phyloP scores from a whole-genome alignment of 345 rosid species.

The Lagerstroemia speciosa region DNA sequence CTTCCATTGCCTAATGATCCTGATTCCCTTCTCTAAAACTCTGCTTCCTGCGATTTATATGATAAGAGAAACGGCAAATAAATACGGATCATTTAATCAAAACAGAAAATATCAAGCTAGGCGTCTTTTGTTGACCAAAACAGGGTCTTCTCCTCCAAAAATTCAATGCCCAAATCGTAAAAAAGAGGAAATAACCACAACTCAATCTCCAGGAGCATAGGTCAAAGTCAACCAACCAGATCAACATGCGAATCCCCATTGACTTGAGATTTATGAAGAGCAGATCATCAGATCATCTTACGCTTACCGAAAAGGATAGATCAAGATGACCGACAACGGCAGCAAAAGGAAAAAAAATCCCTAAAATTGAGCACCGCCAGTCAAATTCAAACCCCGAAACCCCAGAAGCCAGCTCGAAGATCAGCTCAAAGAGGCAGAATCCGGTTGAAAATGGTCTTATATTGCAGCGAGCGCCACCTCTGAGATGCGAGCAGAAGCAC shows the following conservation, averaged over 20 bases:
- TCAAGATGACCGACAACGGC: too few relatives aligned
- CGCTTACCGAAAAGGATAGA: not conserved
- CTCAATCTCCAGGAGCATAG: not conserved
- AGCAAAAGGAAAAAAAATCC: too few relatives aligned
- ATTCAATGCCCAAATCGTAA: not conserved
- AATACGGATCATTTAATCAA: not conserved
- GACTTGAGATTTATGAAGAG: not conserved
- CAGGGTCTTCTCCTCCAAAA: not conserved
- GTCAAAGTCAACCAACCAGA: not conserved
- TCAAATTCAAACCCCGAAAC: not conserved
- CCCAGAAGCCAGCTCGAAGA: not conserved
- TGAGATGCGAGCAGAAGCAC: too few relatives aligned
- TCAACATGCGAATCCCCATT: not conserved
- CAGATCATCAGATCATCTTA: not conserved
- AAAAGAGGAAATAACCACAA: not conserved
- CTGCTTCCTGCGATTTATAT: not conserved
- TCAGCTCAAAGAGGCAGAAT: not conserved
- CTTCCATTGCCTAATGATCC: slow-evolving; percentile 26
- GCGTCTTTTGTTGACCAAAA: not conserved
- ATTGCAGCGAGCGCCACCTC: too few relatives aligned
- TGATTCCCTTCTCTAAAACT: not conserved
- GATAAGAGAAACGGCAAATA: not conserved
- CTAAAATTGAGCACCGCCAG: not conserved
- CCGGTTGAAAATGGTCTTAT: not conserved
- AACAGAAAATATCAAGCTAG: not conserved